phyloP scores from a whole-genome alignment of 2,329 filamentous ascomycete species.

The Chrysosphaeria jannelii region DNA sequence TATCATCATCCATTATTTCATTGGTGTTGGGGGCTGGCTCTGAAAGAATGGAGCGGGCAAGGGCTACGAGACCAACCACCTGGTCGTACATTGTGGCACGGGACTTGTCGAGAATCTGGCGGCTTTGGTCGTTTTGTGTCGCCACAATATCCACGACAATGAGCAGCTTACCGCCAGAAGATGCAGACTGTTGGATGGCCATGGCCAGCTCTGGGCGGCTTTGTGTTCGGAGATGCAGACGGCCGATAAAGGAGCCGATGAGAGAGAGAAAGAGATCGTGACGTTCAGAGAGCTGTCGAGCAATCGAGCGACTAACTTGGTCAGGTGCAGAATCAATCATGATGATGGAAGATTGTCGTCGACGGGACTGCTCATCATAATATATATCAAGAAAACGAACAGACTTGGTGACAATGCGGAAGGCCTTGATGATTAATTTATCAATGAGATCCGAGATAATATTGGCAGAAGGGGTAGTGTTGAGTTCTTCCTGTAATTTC shows the following conservation, averaged over 20 bases:
- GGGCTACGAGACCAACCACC: conserved; percentile 51
- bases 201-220: conserved; percentile 56
- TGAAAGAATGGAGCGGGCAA: conserved; percentile 56
- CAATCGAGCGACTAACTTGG: conserved; percentile 34
- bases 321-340: conserved; percentile 17
- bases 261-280: conserved; percentile 78
- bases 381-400: conserved; percentile 73
- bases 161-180: conserved; percentile 52
- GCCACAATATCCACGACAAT: conserved; percentile 58
- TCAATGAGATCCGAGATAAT: conserved; percentile 53
- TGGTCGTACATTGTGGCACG: conserved; percentile 51
- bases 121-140: conserved; percentile 40
- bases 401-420: conserved; percentile 74
- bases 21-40: too few relatives aligned
- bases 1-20: conserved; percentile 49
- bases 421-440: conserved; percentile 78
- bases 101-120: conserved; percentile 33
- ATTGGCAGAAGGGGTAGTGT: conserved; percentile 15
- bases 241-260: conserved; percentile 75
- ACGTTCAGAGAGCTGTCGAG: conserved; percentile 45
- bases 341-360: conserved; percentile 11
- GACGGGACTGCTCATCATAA: conserved; percentile 23
- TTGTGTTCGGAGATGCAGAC: conserved; percentile 71
- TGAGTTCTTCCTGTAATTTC: conserved; percentile 45
- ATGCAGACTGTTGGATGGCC: conserved; percentile 58